These are phyloP conservation scores for Brassica rapa DNA, from an alignment of 345 rosid species.

Conservation along the genomic window DNA sequence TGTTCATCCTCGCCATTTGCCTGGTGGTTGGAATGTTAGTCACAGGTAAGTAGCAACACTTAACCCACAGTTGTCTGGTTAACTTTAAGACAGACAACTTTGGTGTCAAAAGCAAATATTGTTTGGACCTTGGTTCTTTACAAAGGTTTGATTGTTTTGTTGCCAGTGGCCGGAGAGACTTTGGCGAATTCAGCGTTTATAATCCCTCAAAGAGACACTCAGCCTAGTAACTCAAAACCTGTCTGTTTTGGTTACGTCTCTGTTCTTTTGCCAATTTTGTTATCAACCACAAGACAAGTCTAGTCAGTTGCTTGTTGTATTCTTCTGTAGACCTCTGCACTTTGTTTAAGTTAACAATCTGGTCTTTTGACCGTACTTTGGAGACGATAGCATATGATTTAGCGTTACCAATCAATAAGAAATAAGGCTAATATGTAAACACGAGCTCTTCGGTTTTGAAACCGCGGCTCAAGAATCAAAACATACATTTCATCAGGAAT, in stretches of 20 bases:
- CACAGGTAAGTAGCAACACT: conserved; percentile 45
- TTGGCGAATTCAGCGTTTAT: conserved; percentile 89
- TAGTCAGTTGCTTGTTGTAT: conserved; percentile 16
- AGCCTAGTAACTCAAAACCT: neutral
- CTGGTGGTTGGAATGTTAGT: conserved; percentile 86
- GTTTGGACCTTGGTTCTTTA: conserved; percentile 30
- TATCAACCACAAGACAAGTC: neutral
- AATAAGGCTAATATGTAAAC: neutral
- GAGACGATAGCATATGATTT: conserved; percentile 6
- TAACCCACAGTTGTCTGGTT: neutral
- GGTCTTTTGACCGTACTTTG: neutral
- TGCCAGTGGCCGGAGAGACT: conserved; percentile 87
- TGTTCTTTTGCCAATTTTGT: conserved; percentile 11
- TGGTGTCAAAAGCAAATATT: conserved; percentile 14
- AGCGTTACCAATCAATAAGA: neutral
- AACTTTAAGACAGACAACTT: neutral
- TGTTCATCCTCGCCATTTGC: conserved; percentile 74
- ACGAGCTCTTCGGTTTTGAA: conserved; percentile 36
- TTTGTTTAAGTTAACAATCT: neutral
- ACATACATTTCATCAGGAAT: conserved; percentile 13
- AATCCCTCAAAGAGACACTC: conserved; percentile 57
- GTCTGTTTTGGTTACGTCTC: neutral
- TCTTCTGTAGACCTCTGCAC: conserved; percentile 1
- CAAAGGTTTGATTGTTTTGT: conserved; percentile 64
- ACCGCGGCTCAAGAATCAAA: conserved; percentile 38